Conservation (phyloP, 805 yeast genomes). For the Candida silvicultrix region DNA sequence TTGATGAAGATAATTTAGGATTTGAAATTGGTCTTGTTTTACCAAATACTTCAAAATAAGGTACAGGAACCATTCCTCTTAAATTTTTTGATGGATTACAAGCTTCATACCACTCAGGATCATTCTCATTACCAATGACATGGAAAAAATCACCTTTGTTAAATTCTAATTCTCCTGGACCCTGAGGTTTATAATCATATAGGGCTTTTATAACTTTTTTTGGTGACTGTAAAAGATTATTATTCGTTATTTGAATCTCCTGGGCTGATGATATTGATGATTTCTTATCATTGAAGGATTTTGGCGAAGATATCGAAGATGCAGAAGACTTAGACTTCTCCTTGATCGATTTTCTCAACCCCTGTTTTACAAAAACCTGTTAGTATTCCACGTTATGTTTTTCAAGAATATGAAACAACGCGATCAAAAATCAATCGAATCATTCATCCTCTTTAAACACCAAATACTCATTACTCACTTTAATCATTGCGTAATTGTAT, state of each 20-base stretch:
- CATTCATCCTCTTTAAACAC: too few species aligned
- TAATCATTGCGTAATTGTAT: conserved; percentile 2
- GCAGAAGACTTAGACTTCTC: conserved; percentile 18
- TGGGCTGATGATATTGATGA: conserved; percentile 16
- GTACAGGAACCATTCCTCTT: conserved; percentile 82
- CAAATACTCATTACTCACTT: conserved; percentile 3
- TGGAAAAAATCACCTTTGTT: conserved; percentile 84
- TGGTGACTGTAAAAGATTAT: conserved; percentile 43
- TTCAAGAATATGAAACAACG: background rate
- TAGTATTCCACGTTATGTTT: background rate
- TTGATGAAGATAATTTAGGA: conserved; percentile 2
- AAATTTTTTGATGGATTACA: conserved; percentile 74
- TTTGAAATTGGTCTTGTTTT: conserved; percentile 39
- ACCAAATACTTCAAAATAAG: conserved; percentile 75
- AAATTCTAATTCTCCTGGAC: conserved; percentile 76
- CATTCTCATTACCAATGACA: conserved; percentile 57
- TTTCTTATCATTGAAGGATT: conserved; percentile 9
- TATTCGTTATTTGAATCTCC: conserved; percentile 17
- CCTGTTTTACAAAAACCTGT: conserved; percentile 1
- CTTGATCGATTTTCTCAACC: conserved; percentile 19
- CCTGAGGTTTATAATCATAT: conserved; percentile 70
- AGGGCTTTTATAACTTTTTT: conserved; percentile 80
- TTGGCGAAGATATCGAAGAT: conserved; percentile 21
- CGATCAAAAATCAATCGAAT: too few species aligned
- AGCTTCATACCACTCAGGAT: conserved; percentile 75